Percentiles rank a stretch among this genome's conserved stretches.
These are phyloP conservation scores for Spathaspora sp. DNA, from an alignment of 1,139 yeast species.

Conservation along the genomic window DNA sequence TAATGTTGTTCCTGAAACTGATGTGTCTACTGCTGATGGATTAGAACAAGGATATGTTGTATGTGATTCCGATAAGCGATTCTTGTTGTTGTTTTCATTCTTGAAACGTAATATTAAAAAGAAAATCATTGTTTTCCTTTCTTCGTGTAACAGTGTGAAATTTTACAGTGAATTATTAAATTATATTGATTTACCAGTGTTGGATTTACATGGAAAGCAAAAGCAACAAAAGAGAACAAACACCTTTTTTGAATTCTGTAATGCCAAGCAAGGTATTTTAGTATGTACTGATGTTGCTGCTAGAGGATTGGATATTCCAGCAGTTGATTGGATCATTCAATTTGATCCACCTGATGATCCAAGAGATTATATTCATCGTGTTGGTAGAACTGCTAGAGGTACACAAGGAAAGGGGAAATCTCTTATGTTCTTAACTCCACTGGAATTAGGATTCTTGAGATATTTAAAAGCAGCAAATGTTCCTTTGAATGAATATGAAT, in stretches of 20 bases:
- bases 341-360: conserved; percentile 99
- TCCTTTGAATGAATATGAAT: conserved; percentile 94
- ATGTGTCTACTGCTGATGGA: conserved; percentile 91
- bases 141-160: conserved; percentile 96
- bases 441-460: conserved; percentile 90
- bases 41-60: conserved; percentile 98
- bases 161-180: conserved; percentile 92
- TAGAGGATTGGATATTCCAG: conserved; percentile 95
- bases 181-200: conserved; percentile 93
- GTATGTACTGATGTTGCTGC: conserved; percentile 98
- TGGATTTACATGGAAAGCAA: conserved; percentile 96
- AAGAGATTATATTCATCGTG: conserved; percentile 95
- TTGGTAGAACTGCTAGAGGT: conserved; percentile 98
- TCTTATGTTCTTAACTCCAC: conserved; percentile 90
- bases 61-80: conserved; percentile 94
- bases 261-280: conserved; percentile 89
- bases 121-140: conserved; percentile 88
- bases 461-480: conserved; percentile 96
- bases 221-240: conserved; percentile 98
- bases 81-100: conserved; percentile 85
- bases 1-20: conserved; percentile 84
- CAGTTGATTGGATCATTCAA: conserved; percentile 97
- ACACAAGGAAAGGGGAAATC: conserved; percentile 89
- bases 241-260: conserved; percentile 96
- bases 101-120: conserved; percentile 88